Evolutionary conservation across 2,329 filamentous ascomycete species (phyloP).

Genomic region (Leptosphaerulina australis): DNA sequence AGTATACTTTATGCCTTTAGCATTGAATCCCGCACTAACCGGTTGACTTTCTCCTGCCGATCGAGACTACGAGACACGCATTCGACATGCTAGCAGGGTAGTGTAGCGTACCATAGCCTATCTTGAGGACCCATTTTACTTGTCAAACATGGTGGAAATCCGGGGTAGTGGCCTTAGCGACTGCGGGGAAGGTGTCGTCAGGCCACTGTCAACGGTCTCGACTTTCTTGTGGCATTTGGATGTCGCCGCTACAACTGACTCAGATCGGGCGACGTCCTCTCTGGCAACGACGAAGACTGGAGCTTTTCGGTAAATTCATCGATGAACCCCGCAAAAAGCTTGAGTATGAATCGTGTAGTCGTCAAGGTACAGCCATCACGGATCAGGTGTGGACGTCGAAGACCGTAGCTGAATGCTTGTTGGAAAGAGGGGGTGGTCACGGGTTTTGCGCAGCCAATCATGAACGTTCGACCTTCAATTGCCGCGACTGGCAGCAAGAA

Average conservation of each 20-base stretch:
- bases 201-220: constrained; percentile 13
- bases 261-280: constrained; percentile 15
- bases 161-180: constrained; percentile 27
- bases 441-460: constrained; percentile 6
- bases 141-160: constrained; percentile 22
- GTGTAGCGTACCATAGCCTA: constrained; percentile 2
- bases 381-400: background rate
- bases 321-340: constrained; percentile 22
- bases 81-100: background rate
- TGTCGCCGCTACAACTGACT: constrained; percentile 26
- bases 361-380: constrained; percentile 18
- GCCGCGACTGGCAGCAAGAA: background rate
- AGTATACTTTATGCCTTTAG: constrained; percentile 6
- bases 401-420: constrained; percentile 11
- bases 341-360: background rate
- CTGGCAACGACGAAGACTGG: constrained; percentile 9
- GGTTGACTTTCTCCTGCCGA: constrained; percentile 12
- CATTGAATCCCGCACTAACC: constrained; percentile 4
- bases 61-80: constrained; percentile 11
- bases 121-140: constrained; percentile 13
- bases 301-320: constrained; percentile 22
- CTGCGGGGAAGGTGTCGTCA: constrained; percentile 34
- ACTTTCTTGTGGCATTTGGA: background rate
- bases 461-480: background rate
- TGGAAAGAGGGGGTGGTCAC: constrained; percentile 16